Base-by-base conservation (phyloP, 2,329 filamentous ascomycete species). In the Hansfordia pulvinata region DNA sequence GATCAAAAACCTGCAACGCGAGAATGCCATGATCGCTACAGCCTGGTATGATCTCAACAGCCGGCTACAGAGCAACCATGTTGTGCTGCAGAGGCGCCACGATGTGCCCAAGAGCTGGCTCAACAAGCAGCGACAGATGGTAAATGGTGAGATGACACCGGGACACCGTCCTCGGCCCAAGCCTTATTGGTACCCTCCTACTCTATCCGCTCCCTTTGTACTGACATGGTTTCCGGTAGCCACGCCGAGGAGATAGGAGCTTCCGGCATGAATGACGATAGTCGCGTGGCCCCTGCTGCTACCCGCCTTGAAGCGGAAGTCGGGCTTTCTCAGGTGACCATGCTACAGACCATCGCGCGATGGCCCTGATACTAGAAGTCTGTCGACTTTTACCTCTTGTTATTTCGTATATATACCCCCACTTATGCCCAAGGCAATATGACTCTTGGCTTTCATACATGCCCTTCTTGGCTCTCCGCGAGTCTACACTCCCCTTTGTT, bases 41-140 rank as follows among this genome's bases (percentile, higher is more conserved):
- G 83, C 83, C 3, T 92, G 81, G 81, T 86, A 86, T 54, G 81
- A 88, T 50, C 67, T 90, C 42, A 75, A 76, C 15, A 76, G 66
- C 45, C 65, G 83, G 27, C 53, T 92, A 39, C 82, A 90, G 54
- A 85, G 79, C 56, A 88, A 86, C 48, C 80, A 81, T 35, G 76
- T 88, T 21, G 72, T 82, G 29, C 54, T 92, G 35, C 78, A 85
- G 45, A 62, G 83, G 37, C 66, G 79, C 39, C 71, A 72, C 39
- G 80, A 88, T 40, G 68, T 69, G 39, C 78, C 81, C 10, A 77
- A 73, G 53, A 86, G 80, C 53, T 92, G 81, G 80, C 56, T 92
- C 40, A 81, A 81, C 43, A 85, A 81, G 60, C 82, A 90, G 62
- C 69, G 82, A 46, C 69, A 74, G 46, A 62, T 75, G 59, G 69